These are phyloP conservation scores for Lophium mytilinum DNA, from an alignment of 495 filamentous ascomycete genomes.

Conservation along the genomic window DNA sequence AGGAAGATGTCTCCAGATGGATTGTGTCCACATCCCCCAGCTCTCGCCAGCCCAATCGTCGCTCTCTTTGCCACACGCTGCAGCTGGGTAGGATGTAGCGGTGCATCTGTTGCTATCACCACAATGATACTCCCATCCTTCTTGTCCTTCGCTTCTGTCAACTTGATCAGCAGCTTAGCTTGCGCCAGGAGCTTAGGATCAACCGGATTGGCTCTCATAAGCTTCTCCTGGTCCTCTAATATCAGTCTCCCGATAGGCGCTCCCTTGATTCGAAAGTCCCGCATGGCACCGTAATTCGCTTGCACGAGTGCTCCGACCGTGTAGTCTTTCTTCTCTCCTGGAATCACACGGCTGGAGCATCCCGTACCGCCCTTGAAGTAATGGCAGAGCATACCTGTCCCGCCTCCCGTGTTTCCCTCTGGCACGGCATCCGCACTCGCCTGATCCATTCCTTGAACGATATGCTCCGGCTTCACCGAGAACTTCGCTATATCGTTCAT, in stretches of 20 bases:
- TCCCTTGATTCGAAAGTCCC: slow-evolving; percentile 41
- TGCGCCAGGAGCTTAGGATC: slow-evolving; percentile 15
- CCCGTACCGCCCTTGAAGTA: slow-evolving; percentile 48
- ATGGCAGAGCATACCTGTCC: slow-evolving; percentile 47
- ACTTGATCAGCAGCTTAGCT: slow-evolving; percentile 6
- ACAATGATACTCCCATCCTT: slow-evolving; percentile 51
- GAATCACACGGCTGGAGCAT: slow-evolving; percentile 39
- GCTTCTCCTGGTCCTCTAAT: slow-evolving; percentile 29
- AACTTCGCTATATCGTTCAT: slow-evolving; percentile 41
- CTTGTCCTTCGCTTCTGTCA: slow-evolving; percentile 25
- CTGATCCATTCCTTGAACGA: slow-evolving; percentile 38
- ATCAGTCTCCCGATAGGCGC: slow-evolving; percentile 42
- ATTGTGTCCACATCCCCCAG: slow-evolving; percentile 43
- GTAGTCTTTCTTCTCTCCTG: slow-evolving; percentile 32
- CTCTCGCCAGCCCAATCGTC: slow-evolving; percentile 42
- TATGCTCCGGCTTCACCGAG: slow-evolving; percentile 36
- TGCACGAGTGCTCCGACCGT: slow-evolving; percentile 46
- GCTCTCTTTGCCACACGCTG: slow-evolving; percentile 46
- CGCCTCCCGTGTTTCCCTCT: slow-evolving; percentile 47
- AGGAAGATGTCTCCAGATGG: slow-evolving; percentile 47
- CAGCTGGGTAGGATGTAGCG: slow-evolving; percentile 42
- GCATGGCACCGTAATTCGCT: slow-evolving; percentile 42
- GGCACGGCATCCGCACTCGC: slow-evolving; percentile 35
- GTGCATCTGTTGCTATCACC: slow-evolving; percentile 45
- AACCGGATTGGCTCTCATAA: slow-evolving; percentile 21